Conservation (phyloP, 2,329 filamentous ascomycete genomes). For the Thermothelomyces thermophilus region DNA sequence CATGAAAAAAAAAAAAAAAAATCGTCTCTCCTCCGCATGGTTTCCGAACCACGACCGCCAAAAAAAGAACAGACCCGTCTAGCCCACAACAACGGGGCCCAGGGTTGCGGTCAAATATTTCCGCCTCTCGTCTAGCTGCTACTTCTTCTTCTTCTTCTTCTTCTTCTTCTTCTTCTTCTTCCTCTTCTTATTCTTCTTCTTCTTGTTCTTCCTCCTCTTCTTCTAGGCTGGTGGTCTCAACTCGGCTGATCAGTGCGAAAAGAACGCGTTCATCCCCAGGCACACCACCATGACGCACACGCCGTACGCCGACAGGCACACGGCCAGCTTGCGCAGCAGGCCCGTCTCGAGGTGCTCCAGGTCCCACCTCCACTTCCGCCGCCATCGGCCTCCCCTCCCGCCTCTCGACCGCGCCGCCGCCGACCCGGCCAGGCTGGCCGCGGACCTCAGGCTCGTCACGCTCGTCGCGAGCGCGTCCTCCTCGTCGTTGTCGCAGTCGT, state of each 20-base stretch:
- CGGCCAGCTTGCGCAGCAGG: conserved; percentile 62
- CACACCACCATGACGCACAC: conserved; percentile 84
- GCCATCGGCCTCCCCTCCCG: conserved; percentile 40
- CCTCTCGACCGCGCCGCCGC: conserved; percentile 21
- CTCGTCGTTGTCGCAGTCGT: conserved; percentile 28
- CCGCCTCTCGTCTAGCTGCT: too few relatives aligned
- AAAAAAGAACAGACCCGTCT: too few relatives aligned
- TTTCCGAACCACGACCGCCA: too few relatives aligned
- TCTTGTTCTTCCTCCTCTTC: too few relatives aligned
- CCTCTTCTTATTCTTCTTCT: too few relatives aligned
- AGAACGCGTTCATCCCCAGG: conserved; percentile 73
- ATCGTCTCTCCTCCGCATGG: too few relatives aligned
- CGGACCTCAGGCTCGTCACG: conserved; percentile 40
- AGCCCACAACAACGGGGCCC: too few relatives aligned
- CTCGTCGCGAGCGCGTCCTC: conserved; percentile 36
- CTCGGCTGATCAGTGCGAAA: conserved; percentile 4
- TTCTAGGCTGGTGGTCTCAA: not conserved
- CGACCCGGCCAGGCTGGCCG: not conserved
- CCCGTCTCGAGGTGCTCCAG: conserved; percentile 58
- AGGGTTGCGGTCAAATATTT: too few relatives aligned
- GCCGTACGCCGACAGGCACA: conserved; percentile 77
- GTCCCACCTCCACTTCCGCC: conserved; percentile 53
- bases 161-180: too few relatives aligned
- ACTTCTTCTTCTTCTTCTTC: too few relatives aligned
- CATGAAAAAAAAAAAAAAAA: too few relatives aligned